Base-by-base conservation (phyloP, 768 basidiomycete species). In the Macrocybe gigantea region DNA sequence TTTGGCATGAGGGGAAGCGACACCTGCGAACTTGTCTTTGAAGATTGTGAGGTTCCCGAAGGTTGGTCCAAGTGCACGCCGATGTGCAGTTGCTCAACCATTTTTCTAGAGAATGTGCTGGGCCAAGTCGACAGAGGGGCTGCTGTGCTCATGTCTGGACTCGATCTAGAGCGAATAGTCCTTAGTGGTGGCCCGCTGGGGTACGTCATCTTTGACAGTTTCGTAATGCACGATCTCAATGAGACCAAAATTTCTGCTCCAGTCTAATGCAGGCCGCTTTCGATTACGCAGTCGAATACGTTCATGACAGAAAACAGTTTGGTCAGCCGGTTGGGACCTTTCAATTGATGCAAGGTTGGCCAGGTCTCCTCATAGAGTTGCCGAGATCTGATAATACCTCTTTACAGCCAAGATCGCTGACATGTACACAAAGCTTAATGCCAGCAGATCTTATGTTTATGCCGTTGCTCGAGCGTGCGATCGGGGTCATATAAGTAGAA, bases 1-100 rank as follows among this genome's bases (percentile, higher is more conserved):
- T 83, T 96, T 59, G 94, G 94, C 1, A 97, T 97, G 94, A 73
- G 94, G 56, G 94, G 94, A 35, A 91, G 88, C 50, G 93, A 96
- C 56, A 97, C 94, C 2, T 92, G 91, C 53, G 94, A 97, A 61
- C 69, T 96, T 15, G 82, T 94, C 13, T 96, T 97, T 50, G 90
- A 95, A 54, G 77, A 91, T 55, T 94, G 92, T 55, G 78, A 85
- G 56, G 87, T 97, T 3, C 92, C 94, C 1, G 82, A 88, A 60
- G 88, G 92, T 92, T 47, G 42, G 71, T 13, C 6, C 3, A 22
- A 22, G 22, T 22, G 22, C 2, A 22, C 22, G 4, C 22, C 22
- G 22, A 22, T 22, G 22, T 22, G 39, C 48, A 43, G 46, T 53
- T 47, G 39, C 53, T 44, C 33, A 51, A 32, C 1, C 13, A 9